Conservation (phyloP, 2,329 filamentous ascomycete species). For the Pyrenochaeta sp. region DNA sequence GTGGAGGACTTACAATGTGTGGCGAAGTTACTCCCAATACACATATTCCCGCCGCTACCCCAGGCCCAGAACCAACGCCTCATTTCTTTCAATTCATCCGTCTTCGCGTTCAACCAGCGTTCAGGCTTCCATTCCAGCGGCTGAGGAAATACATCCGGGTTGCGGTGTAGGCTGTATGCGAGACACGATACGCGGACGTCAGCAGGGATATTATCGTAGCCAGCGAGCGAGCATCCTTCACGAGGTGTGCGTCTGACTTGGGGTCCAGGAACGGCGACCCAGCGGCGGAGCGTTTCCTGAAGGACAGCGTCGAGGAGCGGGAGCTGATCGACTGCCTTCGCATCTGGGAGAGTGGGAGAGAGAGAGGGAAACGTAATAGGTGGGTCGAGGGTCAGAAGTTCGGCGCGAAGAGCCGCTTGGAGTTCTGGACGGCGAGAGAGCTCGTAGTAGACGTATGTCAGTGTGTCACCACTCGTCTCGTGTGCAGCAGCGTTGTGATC, state of each 20-base stretch:
- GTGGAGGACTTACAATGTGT: neutral
- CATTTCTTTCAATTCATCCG: neutral
- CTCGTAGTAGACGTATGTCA: slow-evolving; percentile 69
- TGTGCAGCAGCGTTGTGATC: slow-evolving; percentile 79
- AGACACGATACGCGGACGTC: neutral
- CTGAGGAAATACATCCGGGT: neutral
- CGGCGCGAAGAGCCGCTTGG: slow-evolving; percentile 49
- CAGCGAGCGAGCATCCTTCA: neutral
- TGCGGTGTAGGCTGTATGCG: neutral
- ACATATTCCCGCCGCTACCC: neutral
- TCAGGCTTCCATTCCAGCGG: neutral
- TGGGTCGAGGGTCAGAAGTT: slow-evolving; percentile 22
- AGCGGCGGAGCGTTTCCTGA: neutral
- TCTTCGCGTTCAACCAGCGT: neutral
- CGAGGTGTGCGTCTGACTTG: neutral
- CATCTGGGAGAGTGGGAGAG: neutral
- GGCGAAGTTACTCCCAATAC: neutral
- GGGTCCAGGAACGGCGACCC: neutral
- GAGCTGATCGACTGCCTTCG: neutral
- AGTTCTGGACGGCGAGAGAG: slow-evolving; percentile 44
- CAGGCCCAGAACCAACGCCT: neutral
- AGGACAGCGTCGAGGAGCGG: neutral
- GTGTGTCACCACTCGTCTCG: slow-evolving; percentile 73
- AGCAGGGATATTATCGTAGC: neutral
- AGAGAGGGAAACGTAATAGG: neutral